Conservation (phyloP, 1,139 yeast genomes). For the Sugiyamaella sp. region DNA sequence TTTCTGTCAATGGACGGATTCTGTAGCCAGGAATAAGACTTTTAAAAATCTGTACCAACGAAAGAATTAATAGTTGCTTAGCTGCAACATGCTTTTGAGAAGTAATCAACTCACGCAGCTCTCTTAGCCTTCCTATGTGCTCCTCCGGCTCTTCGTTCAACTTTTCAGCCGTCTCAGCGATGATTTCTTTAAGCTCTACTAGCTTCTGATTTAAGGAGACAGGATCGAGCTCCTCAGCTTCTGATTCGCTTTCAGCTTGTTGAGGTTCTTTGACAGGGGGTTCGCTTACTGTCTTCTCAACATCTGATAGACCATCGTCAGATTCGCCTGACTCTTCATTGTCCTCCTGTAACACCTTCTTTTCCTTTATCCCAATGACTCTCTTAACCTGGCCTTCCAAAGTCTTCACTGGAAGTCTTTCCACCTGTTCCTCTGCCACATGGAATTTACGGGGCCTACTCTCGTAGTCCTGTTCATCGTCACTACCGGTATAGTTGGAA, state of each 20-base stretch:
- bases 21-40: conserved; percentile 85
- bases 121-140: conserved; percentile 63
- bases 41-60: conserved; percentile 83
- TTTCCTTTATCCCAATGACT: conserved; percentile 44
- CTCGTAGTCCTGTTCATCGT: conserved; percentile 43
- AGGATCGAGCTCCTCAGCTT: conserved; percentile 46
- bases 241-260: conserved; percentile 33
- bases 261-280: conserved; percentile 40
- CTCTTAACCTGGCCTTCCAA: conserved; percentile 72
- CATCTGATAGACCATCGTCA: conserved; percentile 34
- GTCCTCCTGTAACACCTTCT: conserved; percentile 18
- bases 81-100: conserved; percentile 68
- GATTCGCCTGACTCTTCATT: conserved; percentile 32
- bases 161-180: conserved; percentile 78
- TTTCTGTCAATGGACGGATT: conserved; percentile 78
- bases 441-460: conserved; percentile 37
- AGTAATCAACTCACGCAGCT: conserved; percentile 68
- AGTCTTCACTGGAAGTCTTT: conserved; percentile 80
- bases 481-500: conserved; percentile 36
- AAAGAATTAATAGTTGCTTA: conserved; percentile 71
- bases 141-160: conserved; percentile 92
- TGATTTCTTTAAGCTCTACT: conserved; percentile 70
- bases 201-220: conserved; percentile 52
- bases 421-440: conserved; percentile 52
- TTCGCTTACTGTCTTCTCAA: conserved; percentile 34